Conservation (phyloP, 352 stramenopile species). For the Salisapilia sapeloensis region DNA sequence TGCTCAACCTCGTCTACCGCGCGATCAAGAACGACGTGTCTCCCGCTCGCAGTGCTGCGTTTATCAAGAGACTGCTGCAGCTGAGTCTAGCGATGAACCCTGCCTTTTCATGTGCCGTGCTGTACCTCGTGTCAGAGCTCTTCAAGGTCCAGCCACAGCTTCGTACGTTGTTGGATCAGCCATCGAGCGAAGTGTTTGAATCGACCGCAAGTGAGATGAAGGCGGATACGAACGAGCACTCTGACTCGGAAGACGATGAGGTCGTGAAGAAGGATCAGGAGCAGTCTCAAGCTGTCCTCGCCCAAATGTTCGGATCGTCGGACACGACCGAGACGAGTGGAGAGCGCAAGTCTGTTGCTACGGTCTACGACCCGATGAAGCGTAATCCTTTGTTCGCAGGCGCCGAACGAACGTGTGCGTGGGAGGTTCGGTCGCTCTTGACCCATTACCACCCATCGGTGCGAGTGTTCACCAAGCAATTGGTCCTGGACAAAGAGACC, state of each 20-base stretch:
- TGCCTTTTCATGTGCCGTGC: constrained; percentile 81
- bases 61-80: constrained; percentile 90
- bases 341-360: constrained; percentile 5
- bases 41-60: constrained; percentile 65
- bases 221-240: not conserved
- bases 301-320: constrained; percentile 42
- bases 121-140: constrained; percentile 94
- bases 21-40: constrained; percentile 91
- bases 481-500: constrained; percentile 27
- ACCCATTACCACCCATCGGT: constrained; percentile 97
- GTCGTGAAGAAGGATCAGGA: constrained; percentile 24
- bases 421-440: constrained; percentile 85
- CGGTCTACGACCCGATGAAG: constrained; percentile 73
- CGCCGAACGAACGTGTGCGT: constrained; percentile 64
- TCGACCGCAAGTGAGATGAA: not conserved
- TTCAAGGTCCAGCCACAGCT: constrained; percentile 69
- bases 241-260: constrained; percentile 7
- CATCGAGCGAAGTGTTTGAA: constrained; percentile 9
- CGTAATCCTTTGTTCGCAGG: constrained; percentile 76
- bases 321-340: constrained; percentile 3
- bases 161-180: constrained; percentile 49
- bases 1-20: constrained; percentile 97
- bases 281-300: constrained; percentile 29
- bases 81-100: constrained; percentile 65
- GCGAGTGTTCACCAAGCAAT: constrained; percentile 76